Conservation (phyloP, 148 eudicot genomes). For the Arbutus unedo region DNA sequence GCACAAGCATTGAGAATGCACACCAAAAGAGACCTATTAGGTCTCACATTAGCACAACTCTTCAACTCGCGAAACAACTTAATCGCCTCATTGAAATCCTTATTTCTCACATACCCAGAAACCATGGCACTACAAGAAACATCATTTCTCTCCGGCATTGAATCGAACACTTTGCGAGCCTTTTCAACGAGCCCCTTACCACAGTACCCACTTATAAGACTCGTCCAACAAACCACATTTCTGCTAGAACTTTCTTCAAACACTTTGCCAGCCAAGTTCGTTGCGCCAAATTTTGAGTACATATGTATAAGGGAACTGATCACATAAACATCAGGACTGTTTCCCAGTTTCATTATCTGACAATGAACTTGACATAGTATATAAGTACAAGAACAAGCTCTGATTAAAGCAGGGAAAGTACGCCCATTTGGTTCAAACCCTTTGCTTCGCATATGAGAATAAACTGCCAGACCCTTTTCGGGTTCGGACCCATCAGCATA, state of each 20-base stretch:
- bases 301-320: slow-evolving; percentile 23
- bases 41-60: slow-evolving; percentile 18
- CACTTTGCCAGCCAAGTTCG: slow-evolving; percentile 17
- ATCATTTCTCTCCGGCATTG: slow-evolving; percentile 24
- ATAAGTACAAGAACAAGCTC: slow-evolving; percentile 13
- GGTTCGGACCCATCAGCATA: slow-evolving; percentile 26
- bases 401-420: slow-evolving; percentile 28
- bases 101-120: slow-evolving; percentile 30
- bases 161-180: slow-evolving; percentile 29
- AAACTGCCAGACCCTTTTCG: slow-evolving; percentile 26
- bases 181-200: slow-evolving; percentile 24
- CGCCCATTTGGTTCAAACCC: slow-evolving; percentile 24
- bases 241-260: slow-evolving; percentile 22
- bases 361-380: slow-evolving; percentile 24
- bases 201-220: slow-evolving; percentile 29
- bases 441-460: slow-evolving; percentile 19
- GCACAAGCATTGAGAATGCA: slow-evolving; percentile 29
- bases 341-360: slow-evolving; percentile 25
- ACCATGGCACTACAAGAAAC: slow-evolving; percentile 39
- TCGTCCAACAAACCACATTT: slow-evolving; percentile 39
- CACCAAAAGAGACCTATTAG: slow-evolving; percentile 26
- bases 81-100: slow-evolving; percentile 26
- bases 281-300: slow-evolving; percentile 19
- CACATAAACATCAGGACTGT: slow-evolving; percentile 27
- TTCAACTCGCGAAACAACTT: slow-evolving; percentile 25